Evolutionary conservation across 306 rosid species (phyloP).

Genomic region (Chamaecrista fasciculata): DNA sequence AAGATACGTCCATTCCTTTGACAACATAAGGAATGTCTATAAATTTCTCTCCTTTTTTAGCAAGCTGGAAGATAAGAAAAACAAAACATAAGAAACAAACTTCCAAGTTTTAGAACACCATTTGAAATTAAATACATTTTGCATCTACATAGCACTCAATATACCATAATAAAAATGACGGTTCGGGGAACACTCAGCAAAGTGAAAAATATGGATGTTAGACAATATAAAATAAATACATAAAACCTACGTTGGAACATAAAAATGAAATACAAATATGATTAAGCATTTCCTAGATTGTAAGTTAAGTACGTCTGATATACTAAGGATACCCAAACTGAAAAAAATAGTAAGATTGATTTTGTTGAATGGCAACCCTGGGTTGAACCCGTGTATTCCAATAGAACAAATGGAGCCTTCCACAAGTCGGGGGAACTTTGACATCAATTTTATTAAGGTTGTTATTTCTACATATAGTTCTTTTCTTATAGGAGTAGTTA

Average conservation of each 20-base stretch:
- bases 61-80: conserved; percentile 57
- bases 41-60: conserved; percentile 78
- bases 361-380: background rate
- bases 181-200: background rate
- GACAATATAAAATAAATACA: background rate
- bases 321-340: conserved; percentile 3
- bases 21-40: conserved; percentile 86
- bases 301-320: background rate
- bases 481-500: background rate
- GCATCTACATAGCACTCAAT: background rate
- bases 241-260: background rate
- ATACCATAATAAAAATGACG: background rate
- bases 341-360: background rate
- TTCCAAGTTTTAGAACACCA: background rate
- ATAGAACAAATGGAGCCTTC: background rate
- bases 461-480: background rate
- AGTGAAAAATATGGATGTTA: background rate
- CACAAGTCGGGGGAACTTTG: background rate
- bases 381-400: background rate
- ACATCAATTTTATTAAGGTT: background rate
- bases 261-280: background rate
- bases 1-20: conserved; percentile 96
- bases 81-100: background rate
- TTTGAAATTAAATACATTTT: background rate
- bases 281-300: background rate